A percentile compares a stretch with the other conserved stretches of the same genome.
Evolutionary conservation across 352 stramenopile genomes (phyloP).

Genomic region (Salisapilia sapeloensis): DNA sequence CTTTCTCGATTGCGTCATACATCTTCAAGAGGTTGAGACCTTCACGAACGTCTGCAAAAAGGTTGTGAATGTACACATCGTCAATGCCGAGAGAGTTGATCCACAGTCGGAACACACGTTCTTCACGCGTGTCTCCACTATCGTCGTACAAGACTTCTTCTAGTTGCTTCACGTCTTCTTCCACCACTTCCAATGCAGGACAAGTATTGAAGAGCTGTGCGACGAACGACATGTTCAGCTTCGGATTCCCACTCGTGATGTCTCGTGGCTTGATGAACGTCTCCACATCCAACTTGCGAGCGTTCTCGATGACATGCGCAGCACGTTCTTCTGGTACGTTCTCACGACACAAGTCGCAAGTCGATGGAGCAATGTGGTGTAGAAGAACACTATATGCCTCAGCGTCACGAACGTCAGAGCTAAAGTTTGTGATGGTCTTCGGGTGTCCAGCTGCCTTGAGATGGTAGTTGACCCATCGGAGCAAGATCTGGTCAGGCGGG

Average conservation of each 20-base stretch:
- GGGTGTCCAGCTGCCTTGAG: constrained; percentile 52
- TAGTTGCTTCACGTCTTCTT: constrained; percentile 74
- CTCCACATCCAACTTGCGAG: constrained; percentile 64
- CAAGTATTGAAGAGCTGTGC: constrained; percentile 88
- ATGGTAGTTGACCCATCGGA: constrained; percentile 92
- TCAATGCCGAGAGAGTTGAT: constrained; percentile 86
- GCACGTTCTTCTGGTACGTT: constrained; percentile 38
- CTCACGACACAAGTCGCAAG: constrained; percentile 50
- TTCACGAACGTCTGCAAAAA: constrained; percentile 82
- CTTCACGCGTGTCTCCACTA: constrained; percentile 70
- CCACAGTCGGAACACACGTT: constrained; percentile 85
- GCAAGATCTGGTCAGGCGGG: constrained; percentile 79
- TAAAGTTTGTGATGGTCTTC: constrained; percentile 71
- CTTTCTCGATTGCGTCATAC: constrained; percentile 81
- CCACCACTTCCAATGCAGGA: constrained; percentile 60
- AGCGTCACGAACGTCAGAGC: constrained; percentile 62
- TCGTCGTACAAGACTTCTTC: constrained; percentile 82
- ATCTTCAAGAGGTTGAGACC: constrained; percentile 82
- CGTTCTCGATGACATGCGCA: constrained; percentile 71
- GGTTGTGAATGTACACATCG: constrained; percentile 80
- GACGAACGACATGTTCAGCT: constrained; percentile 84
- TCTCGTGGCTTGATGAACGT: constrained; percentile 87
- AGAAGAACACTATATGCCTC: constrained; percentile 78
- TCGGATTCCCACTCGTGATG: constrained; percentile 85
- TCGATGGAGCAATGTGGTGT: constrained; percentile 66